These are phyloP conservation scores for Yamadazyma philogaea DNA, from an alignment of 805 yeast species.

Conservation along the genomic window DNA sequence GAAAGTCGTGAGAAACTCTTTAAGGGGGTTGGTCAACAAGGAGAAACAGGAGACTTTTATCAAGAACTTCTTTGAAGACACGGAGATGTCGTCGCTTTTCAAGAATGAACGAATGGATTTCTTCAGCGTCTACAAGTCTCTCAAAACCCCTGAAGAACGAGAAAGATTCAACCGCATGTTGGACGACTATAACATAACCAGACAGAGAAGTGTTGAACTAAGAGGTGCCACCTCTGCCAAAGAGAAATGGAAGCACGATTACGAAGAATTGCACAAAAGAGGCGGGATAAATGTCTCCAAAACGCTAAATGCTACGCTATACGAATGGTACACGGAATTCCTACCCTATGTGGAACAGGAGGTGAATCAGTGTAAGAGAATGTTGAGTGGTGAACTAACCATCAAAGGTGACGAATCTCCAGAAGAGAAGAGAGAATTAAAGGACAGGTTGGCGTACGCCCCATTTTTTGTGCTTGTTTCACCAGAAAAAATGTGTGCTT, in stretches of 20 bases:
- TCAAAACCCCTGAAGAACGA: slow-evolving; percentile 44
- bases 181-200: slow-evolving; percentile 65
- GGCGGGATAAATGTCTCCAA: slow-evolving; percentile 56
- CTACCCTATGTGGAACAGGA: slow-evolving; percentile 70
- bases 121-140: slow-evolving; percentile 57
- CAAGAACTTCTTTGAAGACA: slow-evolving; percentile 18
- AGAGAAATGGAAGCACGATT: slow-evolving; percentile 84
- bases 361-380: slow-evolving; percentile 49
- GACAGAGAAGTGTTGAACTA: slow-evolving; percentile 75
- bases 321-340: slow-evolving; percentile 80
- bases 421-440: slow-evolving; percentile 24
- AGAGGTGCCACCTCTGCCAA: slow-evolving; percentile 82
- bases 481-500: slow-evolving; percentile 78
- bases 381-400: slow-evolving; percentile 29
- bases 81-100: slow-evolving; percentile 28
- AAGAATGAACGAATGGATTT: slow-evolving; percentile 53
- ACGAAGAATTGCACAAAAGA: slow-evolving; percentile 59
- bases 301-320: slow-evolving; percentile 68
- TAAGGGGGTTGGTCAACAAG: slow-evolving; percentile 38
- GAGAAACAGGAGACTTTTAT: slow-evolving; percentile 17
- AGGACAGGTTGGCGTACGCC: slow-evolving; percentile 59
- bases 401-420: slow-evolving; percentile 17
- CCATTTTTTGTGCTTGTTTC: slow-evolving; percentile 72
- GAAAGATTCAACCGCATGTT: slow-evolving; percentile 59
- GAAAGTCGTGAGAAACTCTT: slow-evolving; percentile 72